Conservation (phyloP, 768 basidiomycete species). For the Panaeolus papilionaceus region DNA sequence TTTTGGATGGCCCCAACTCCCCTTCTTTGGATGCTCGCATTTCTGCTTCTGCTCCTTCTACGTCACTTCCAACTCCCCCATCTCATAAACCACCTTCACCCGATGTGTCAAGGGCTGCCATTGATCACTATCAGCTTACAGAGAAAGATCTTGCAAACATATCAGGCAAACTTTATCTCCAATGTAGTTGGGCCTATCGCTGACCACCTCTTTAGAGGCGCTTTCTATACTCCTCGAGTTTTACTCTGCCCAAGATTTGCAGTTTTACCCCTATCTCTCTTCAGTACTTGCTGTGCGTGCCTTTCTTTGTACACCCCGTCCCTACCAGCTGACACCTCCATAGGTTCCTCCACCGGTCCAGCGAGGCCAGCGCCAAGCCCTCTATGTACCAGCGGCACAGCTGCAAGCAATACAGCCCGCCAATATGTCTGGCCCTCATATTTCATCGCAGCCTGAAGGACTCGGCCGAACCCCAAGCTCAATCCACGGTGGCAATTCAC, state of each 20-base stretch:
- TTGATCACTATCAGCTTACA: constrained; percentile 70
- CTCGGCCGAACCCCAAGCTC: constrained; percentile 62
- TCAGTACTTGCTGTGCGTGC: constrained; percentile 56
- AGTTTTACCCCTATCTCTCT: constrained; percentile 54
- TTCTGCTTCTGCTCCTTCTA: constrained; percentile 71
- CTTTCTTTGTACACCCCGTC: constrained; percentile 9
- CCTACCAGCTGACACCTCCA: constrained; percentile 15
- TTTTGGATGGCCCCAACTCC: constrained; percentile 75
- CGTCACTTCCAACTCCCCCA: constrained; percentile 83
- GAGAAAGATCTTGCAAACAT: constrained; percentile 63
- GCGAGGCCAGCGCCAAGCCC: constrained; percentile 36
- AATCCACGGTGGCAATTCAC: constrained; percentile 63
- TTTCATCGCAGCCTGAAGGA: constrained; percentile 34
- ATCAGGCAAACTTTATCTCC: constrained; percentile 53
- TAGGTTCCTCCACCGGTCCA: constrained; percentile 57
- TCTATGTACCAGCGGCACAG: constrained; percentile 49
- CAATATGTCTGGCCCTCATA: constrained; percentile 23
- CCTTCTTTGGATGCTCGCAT: constrained; percentile 78
- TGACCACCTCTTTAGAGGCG: constrained; percentile 50
- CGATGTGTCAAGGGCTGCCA: constrained; percentile 68
- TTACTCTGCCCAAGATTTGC: constrained; percentile 67
- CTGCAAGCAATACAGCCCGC: constrained; percentile 18
- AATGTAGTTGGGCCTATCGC: constrained; percentile 14
- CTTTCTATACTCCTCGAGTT: constrained; percentile 74
- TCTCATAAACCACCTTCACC: constrained; percentile 77